These are phyloP conservation scores for Geotrichum restrictum DNA, from an alignment of 1,139 yeast species.

Conservation along the genomic window DNA sequence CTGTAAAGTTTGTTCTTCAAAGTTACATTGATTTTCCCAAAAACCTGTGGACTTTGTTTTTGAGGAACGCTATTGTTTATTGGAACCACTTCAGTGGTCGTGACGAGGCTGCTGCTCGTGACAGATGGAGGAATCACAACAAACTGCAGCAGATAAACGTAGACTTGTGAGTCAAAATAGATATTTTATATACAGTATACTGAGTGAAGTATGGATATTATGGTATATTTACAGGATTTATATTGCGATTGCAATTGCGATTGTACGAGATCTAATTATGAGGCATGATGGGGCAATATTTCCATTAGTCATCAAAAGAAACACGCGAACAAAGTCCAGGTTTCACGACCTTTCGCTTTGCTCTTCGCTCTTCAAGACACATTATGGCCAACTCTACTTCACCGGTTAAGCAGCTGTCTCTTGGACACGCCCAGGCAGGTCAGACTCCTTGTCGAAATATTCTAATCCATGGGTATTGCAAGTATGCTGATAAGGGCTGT, in stretches of 20 bases:
- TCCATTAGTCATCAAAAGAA: no score
- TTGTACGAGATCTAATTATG: no score
- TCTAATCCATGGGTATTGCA: slow-evolving; percentile 83
- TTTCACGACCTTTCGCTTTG: no score
- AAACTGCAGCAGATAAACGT: slow-evolving; percentile 9
- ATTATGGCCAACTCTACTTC: slow-evolving; percentile 2
- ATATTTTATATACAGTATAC: no score
- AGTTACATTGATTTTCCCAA: slow-evolving; percentile 72
- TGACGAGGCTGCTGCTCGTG: slow-evolving; percentile 24
- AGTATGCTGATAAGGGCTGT: slow-evolving; percentile 85
- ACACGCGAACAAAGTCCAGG: no score
- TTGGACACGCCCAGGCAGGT: slow-evolving; percentile 42
- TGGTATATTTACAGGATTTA: no score
- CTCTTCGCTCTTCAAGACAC: no score
- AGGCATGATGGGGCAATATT: no score
- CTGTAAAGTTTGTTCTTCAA: slow-evolving; percentile 58
- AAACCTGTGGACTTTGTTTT: slow-evolving; percentile 49
- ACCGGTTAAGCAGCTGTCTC: neutral
- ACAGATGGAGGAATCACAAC: slow-evolving; percentile 9
- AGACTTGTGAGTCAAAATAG: slow-evolving; percentile 2
- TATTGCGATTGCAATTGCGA: no score
- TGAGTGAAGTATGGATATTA: no score
- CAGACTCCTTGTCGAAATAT: slow-evolving; percentile 83
- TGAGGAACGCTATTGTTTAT: slow-evolving; percentile 50
- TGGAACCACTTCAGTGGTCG: slow-evolving; percentile 79